Base-by-base conservation (phyloP, 2,329 filamentous ascomycete species). In the Ophiostoma angusticollis region DNA sequence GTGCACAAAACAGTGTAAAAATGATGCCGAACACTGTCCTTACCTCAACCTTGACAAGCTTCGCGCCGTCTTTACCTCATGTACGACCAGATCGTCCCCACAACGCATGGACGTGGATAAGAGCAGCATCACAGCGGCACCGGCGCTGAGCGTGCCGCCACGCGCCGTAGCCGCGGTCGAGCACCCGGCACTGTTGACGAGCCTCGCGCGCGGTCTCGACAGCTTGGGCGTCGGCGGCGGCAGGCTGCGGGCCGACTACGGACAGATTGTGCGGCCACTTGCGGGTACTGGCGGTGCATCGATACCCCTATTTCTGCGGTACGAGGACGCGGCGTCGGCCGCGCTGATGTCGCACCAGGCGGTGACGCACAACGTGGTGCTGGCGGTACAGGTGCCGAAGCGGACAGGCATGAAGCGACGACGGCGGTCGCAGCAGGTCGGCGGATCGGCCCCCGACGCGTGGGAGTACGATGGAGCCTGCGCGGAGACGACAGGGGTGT, bases 341-440 rank as follows among this genome's bases (percentile, higher is more conserved):
- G 83, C 84, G 8, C 65, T 94, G 44, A 66, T 80, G 49, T 94
- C 89, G 7, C 78, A 79, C 30, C 82, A 80, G 53, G 73, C 79
- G 23, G 62, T 73, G 16, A 82, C 84, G 9, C 84, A 86, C 54
- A 93, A 95, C 53, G 63, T 96, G 16, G 68, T 96, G 16, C 67
- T 98, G 38, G 87, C 86, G 55, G 70, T 98, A 40, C 86, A 80
- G 0, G 75, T 96, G 1, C 89, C 91, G 0, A 91, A 79, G 57
- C 69, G 84, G 40, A 95, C 86, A 3, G 87, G 87, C 3, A 74
- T 85, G 44, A 93, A 83, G 59, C 74, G 87, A 42, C 94, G 87
- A 61, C 70, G 79, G 49, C 86, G 84, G n/a, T n/a, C n/a, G n/a
- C n/a, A n/a, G n/a, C n/a, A n/a, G n/a, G n/a, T n/a, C n/a, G n/a